Evolutionary conservation across 768 basidiomycete species (phyloP).

Genomic region (Auricularia heimuer): DNA sequence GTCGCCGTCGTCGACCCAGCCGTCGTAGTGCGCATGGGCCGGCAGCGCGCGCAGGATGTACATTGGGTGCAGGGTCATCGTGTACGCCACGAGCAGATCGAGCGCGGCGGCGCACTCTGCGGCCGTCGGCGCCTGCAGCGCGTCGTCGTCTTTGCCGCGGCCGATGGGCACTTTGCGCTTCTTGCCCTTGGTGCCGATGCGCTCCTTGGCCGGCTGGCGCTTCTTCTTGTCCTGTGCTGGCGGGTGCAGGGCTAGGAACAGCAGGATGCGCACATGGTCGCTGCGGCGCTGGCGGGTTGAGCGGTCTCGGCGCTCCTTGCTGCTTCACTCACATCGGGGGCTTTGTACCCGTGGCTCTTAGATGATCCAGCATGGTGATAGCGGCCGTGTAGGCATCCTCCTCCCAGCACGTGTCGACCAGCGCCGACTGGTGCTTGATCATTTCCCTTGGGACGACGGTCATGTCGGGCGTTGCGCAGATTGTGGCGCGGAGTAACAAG

Average conservation of each 20-base stretch:
- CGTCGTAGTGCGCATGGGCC: not conserved
- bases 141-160: not conserved
- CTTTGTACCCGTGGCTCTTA: not conserved
- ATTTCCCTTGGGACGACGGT: not conserved
- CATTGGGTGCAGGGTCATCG: not conserved
- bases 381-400: not conserved
- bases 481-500: not conserved
- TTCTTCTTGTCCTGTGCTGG: not conserved
- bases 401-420: not conserved
- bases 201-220: not conserved
- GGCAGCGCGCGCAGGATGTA: conserved; percentile 1
- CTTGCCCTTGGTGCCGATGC: not conserved
- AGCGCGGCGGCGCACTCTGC: not conserved
- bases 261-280: not conserved
- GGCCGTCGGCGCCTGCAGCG: not conserved
- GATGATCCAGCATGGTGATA: not conserved
- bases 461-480: not conserved
- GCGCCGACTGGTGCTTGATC: not conserved
- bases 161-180: not conserved
- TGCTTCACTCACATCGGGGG: not conserved
- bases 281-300: not conserved
- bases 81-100: not conserved
- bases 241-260: not conserved
- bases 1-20: not conserved
- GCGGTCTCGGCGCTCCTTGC: not conserved